Base-by-base conservation (phyloP, 2,329 filamentous ascomycete genomes). In the Aspergillus chevalieri region DNA sequence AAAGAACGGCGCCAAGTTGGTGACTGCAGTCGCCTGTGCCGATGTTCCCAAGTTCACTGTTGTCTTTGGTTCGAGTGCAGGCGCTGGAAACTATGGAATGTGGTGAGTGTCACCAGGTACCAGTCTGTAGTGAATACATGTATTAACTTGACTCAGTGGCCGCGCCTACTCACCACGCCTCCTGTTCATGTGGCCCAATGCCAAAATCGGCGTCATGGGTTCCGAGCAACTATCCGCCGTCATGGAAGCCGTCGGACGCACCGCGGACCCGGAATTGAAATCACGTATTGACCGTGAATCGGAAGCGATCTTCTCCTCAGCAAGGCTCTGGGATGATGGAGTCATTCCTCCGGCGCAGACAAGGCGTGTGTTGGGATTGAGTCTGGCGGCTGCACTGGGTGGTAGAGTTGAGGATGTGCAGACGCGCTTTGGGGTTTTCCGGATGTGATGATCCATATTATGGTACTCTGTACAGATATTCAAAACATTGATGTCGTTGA, bases 31-130 rank as follows among this genome's bases (percentile, higher is more conserved):
- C 9, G 89, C 90, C 7, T 96, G 91, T 65, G 91, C 92, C 3
- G 83, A 93, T 57, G 92, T 97, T 39, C 92, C 93, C 58, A 97
- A 98, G 70, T 92, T 97, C 65, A 98, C 93, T 0, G 89, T 98
- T 14, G 88, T 98, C 1, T 85, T 96, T n/a, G 93, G 93, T 21
- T 87, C 87, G 26, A 91, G 86, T 67, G 93, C 93, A 57, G 92
- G 92, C 51, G 92, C 92, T 6, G 93, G 93, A 3, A 98, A 97
- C 70, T 98, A 98, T 66, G 93, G 92, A 61, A 98, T 98, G 93
- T 97, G 82, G 78, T 80, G 67, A 65, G 77, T 75, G 47, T 43
- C 43, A 22, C 10, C 30, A 21, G 17, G 19, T 6, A 30, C 28
- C 15, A n/a, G 10, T 6, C 36, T 14, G 41, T 17, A 39, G 51